Percentiles rank a stretch among this genome's conserved stretches.
Conservation (phyloP, 2,329 filamentous ascomycete genomes). For the Calonectria montana region DNA sequence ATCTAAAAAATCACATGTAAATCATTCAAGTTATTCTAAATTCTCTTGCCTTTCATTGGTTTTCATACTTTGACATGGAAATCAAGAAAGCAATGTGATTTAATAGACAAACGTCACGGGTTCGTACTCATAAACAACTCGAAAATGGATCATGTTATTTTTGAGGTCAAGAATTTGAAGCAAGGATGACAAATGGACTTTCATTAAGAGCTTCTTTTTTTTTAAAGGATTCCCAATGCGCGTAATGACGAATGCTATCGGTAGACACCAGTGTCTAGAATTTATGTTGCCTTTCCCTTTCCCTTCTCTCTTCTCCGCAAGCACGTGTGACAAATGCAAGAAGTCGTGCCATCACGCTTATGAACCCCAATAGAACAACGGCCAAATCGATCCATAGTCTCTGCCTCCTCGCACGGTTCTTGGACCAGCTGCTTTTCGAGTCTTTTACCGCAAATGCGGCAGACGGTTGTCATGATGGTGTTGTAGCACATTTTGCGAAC, state of each 20-base stretch:
- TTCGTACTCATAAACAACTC: too few species aligned
- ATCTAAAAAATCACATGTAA: too few species aligned
- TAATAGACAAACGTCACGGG: too few species aligned
- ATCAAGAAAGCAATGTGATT: too few species aligned
- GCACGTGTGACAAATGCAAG: not conserved
- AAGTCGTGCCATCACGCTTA: not conserved
- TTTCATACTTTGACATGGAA: too few species aligned
- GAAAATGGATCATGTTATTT: too few species aligned
- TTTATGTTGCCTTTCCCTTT: not conserved
- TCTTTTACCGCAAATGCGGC: not conserved
- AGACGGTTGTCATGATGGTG: not conserved
- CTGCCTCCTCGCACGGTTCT: not conserved
- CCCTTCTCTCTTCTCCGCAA: not conserved
- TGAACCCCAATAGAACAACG: not conserved
- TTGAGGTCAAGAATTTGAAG: too few species aligned
- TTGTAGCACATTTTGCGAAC: conserved; percentile 12
- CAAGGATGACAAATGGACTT: too few species aligned
- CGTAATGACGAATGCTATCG: not conserved
- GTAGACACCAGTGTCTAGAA: too few species aligned
- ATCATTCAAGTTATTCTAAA: too few species aligned
- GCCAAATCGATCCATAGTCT: not conserved
- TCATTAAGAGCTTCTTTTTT: too few species aligned
- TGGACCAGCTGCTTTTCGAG: not conserved
- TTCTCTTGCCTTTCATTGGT: too few species aligned
- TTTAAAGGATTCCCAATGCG: not conserved